Conservation (phyloP, 129 eudicot genomes). For the carrot (Daucus carota) region DH1_v3.0 NC_030388.2:23594001-23594500, state of each 20-base stretch:
- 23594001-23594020: too few species aligned
- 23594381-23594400: constrained; percentile 78
- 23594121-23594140: constrained; percentile 40
- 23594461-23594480: constrained; percentile 68
- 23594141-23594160: constrained; percentile 37
- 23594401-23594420: constrained; percentile 63
- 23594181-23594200: constrained; percentile 34
- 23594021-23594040: too few species aligned
- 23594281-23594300: constrained; percentile 59
- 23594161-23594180: constrained; percentile 80
- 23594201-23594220: constrained; percentile 10
- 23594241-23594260: constrained; percentile 88
- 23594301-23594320: constrained; percentile 76
- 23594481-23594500: constrained; percentile 12
- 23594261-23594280: constrained; percentile 97
- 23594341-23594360: constrained; percentile 95
- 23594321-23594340: constrained; percentile 95
- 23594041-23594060: not conserved
- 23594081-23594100: constrained; percentile 4
- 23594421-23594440: constrained; percentile 89
- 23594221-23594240: constrained; percentile 25
- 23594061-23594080: not conserved
- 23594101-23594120: constrained; percentile 19
- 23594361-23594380: constrained; percentile 67
- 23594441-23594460: constrained; percentile 73